These are phyloP conservation scores for Paracoccidioides brasiliensis DNA, from an alignment of 2,329 filamentous ascomycete genomes.

Conservation along the genomic window DNA sequence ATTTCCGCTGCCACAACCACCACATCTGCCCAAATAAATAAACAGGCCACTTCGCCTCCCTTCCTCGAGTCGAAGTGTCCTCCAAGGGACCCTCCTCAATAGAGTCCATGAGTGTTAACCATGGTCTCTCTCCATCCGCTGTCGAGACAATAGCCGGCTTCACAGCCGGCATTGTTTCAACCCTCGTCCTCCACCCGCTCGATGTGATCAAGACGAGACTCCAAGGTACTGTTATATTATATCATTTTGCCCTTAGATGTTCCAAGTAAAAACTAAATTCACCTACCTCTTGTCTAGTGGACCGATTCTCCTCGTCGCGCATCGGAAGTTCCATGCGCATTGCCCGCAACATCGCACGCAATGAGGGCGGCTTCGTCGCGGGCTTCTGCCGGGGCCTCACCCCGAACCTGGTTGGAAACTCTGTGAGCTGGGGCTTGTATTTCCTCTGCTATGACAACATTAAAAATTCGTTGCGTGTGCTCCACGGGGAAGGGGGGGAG, in stretches of 20 bases:
- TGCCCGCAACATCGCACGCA: constrained; percentile 37
- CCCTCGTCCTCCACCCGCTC: constrained; percentile 76
- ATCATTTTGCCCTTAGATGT: neutral
- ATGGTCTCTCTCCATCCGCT: constrained; percentile 58
- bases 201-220: constrained; percentile 95
- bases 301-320: constrained; percentile 35
- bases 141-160: constrained; percentile 85
- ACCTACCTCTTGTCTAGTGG: constrained; percentile 29
- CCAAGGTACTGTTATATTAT: constrained; percentile 50
- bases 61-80: neutral
- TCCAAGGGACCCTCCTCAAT: neutral
- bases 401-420: constrained; percentile 84
- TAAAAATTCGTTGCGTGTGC: constrained; percentile 40
- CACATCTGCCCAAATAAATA: neutral
- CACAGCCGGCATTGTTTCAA: constrained; percentile 74
- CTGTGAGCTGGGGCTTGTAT: constrained; percentile 79
- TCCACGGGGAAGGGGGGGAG: constrained; percentile 21
- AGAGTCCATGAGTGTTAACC: constrained; percentile 32
- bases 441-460: constrained; percentile 61
- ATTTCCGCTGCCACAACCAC: neutral
- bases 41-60: neutral
- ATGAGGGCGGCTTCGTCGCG: constrained; percentile 42
- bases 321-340: constrained; percentile 43
- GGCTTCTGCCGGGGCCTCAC: constrained; percentile 82
- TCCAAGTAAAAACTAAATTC: constrained; percentile 16